phyloP scores from a whole-genome alignment of 2,329 filamentous ascomycete species.

The Polytolypa hystricis region DNA sequence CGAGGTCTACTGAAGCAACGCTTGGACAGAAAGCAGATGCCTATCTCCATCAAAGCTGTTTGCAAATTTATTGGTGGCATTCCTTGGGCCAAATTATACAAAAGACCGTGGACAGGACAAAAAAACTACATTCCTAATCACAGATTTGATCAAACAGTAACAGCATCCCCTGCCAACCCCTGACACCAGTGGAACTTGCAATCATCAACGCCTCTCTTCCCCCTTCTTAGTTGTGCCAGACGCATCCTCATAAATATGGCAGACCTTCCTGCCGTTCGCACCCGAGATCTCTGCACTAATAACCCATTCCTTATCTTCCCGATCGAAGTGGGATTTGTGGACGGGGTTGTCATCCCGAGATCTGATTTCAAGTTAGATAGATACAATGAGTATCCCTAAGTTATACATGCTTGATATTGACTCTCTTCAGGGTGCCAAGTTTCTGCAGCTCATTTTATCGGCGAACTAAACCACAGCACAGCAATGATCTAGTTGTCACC shows the following conservation, averaged over 20 bases:
- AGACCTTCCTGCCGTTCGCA: slow-evolving; percentile 5
- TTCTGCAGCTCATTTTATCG: slow-evolving; percentile 1
- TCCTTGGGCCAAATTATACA: no score
- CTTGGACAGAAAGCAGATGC: no score
- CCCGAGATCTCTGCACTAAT: slow-evolving; percentile 5
- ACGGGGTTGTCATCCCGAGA: slow-evolving; percentile 2
- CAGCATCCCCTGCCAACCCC: no score
- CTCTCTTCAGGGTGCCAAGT: slow-evolving; percentile 3
- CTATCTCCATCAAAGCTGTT: no score
- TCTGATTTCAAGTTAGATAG: slow-evolving; percentile 2
- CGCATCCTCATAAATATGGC: slow-evolving; percentile 5
- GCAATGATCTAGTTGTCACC: not conserved
- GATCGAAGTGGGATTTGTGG: slow-evolving; percentile 5
- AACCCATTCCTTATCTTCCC: slow-evolving; percentile 2
- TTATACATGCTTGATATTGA: slow-evolving; percentile 3
- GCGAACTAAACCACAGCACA: not conserved
- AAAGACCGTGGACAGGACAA: no score
- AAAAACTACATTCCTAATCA: no score
- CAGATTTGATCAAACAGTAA: no score
- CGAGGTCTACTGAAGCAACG: no score
- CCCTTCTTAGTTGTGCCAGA: slow-evolving; percentile 5
- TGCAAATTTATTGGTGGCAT: no score
- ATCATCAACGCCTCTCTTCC: slow-evolving; percentile 2
- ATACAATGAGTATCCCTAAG: not conserved
- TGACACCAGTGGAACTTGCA: no score